Base-by-base conservation (phyloP, 306 rosid genomes). In the Vigna reflexopilosa region DNA sequence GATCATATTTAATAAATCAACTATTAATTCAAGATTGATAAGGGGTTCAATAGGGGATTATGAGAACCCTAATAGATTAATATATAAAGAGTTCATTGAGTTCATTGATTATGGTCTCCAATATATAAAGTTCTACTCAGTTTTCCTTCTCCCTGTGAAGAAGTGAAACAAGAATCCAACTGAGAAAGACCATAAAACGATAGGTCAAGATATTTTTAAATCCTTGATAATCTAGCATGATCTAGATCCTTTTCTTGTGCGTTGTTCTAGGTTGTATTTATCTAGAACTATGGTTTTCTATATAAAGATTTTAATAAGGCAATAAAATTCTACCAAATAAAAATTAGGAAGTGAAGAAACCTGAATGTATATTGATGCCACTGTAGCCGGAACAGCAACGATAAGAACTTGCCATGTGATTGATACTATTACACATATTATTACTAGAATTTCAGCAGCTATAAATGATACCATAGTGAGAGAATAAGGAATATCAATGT, bases 381-480 rank as follows among this genome's bases (percentile, higher is more conserved):
- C 68, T 4, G 22, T 62, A 62, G 68, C 47, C n/a, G 68, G 68
- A 62, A 62, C 22, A 32, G 47, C 68, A 6, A 62, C 47, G 34
- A 62, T 62, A 62, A 62, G 68, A 62, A 62, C 68, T 62, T 32
- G 68, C 68, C 68, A 62, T 62, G 68, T 62, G 24, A 62, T 44
- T 62, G 68, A 62, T 32, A 8, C 68, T 14, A 62, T 62, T 15
- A 6, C 68, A 62, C 22, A 62, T 32, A 62, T 62, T 34, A 7
- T 62, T 6, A 32, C 68, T 5, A 62, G 68, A 34, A 62, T 8
- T 32, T 62, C 68, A 62, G 22, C 14, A 7, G 24, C 47, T 8
- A 62, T 6, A 34, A 32, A 62, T 32, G 47, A 12, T 16, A 62
- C 68, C 7, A 62, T 2, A 7, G 47, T 2, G 68, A 62, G 67